phyloP scores from a whole-genome alignment of 495 filamentous ascomycete species.

The Tuber borchii region DNA sequence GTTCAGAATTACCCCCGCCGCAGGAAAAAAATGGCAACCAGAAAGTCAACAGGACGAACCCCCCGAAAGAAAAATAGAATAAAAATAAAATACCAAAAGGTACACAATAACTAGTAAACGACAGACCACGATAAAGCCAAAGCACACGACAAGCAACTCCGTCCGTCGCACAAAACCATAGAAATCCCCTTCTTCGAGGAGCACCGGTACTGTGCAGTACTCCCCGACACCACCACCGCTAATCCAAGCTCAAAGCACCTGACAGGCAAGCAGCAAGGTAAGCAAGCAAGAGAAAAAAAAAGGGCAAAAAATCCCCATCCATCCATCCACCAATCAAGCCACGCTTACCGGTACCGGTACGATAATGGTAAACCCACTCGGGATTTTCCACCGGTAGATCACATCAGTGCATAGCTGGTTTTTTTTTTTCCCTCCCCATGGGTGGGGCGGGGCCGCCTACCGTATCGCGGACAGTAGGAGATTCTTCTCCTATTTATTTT shows the following conservation, averaged over 20 bases:
- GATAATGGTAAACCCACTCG: background rate
- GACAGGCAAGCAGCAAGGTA: background rate
- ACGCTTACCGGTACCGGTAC: background rate
- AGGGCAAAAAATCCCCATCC: background rate
- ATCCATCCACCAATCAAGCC: background rate
- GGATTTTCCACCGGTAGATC: slow-evolving; percentile 3
- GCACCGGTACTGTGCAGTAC: no score
- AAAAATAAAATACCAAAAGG: background rate
- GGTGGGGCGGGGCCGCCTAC: background rate
- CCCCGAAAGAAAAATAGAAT: background rate
- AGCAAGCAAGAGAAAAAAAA: background rate
- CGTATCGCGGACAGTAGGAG: background rate
- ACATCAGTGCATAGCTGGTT: background rate
- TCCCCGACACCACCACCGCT: background rate
- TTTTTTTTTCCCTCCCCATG: background rate
- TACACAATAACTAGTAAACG: background rate
- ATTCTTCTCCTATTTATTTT: background rate
- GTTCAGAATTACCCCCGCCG: background rate
- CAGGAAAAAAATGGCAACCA: background rate
- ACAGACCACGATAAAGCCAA: background rate
- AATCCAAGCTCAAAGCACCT: background rate
- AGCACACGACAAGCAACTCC: background rate
- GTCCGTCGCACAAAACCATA: background rate
- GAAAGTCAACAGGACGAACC: background rate
- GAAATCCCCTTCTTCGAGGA: background rate